phyloP scores from a whole-genome alignment of 2,329 filamentous ascomycete genomes.

The Trichophyton mentagrophytes region DNA sequence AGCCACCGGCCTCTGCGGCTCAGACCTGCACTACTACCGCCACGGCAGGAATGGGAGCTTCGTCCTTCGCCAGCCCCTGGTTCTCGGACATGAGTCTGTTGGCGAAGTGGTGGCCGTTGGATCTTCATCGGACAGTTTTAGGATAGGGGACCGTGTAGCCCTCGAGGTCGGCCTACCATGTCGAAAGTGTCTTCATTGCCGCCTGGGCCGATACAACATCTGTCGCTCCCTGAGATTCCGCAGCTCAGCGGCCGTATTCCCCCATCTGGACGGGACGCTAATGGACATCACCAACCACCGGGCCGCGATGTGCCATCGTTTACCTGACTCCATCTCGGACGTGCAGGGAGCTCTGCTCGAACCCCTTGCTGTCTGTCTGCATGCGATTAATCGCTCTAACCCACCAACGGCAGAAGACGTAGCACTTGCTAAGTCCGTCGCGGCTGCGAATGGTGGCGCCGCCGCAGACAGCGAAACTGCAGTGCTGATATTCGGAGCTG shows the following conservation, averaged over 20 bases:
- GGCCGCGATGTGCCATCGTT: conserved; percentile 45
- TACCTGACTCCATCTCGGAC: conserved; percentile 41
- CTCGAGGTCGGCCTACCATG: conserved; percentile 85
- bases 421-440: conserved; percentile 29
- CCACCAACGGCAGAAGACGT: conserved; percentile 30
- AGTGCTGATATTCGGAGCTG: conserved; percentile 48
- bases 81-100: conserved; percentile 64
- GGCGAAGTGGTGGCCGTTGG: conserved; percentile 66
- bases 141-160: conserved; percentile 71
- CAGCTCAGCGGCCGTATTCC: conserved; percentile 47
- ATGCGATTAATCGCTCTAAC: conserved; percentile 44
- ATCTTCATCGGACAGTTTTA: conserved; percentile 38
- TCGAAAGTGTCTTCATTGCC: conserved; percentile 45
- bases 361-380: conserved; percentile 48
- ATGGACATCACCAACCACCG: conserved; percentile 52
- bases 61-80: conserved; percentile 67
- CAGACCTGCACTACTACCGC: conserved; percentile 71
- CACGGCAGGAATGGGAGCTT: conserved; percentile 82
- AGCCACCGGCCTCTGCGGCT: conserved; percentile 57
- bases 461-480: conserved; percentile 28
- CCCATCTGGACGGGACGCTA: conserved; percentile 52
- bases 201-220: conserved; percentile 48
- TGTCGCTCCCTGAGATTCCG: conserved; percentile 47
- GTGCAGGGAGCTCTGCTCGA: conserved; percentile 48
- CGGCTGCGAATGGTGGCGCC: not conserved